phyloP scores from a whole-genome alignment of 75 land plant species.

The Cryptomeria japonica region DNA sequence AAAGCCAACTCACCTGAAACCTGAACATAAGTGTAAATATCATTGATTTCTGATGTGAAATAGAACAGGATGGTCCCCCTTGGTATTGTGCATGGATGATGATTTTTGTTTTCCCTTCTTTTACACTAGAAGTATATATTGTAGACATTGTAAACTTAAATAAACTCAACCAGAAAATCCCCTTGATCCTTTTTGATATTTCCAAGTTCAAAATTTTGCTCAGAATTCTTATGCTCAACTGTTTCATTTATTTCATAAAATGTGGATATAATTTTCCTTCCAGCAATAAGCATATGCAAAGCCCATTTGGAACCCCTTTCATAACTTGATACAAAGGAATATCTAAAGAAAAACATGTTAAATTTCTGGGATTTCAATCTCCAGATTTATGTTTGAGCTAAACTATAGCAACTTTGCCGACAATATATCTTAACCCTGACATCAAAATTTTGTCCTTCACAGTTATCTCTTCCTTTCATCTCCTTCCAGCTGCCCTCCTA shows the following conservation, averaged over 20 bases:
- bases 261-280: neutral
- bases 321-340: neutral
- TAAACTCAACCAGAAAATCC: neutral
- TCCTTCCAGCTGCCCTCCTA: neutral
- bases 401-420: neutral
- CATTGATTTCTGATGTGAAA: no score
- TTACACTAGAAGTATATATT: neutral
- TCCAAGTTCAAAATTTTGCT: neutral
- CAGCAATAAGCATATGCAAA: no score
- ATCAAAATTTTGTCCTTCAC: neutral
- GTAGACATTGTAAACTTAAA: neutral
- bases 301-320: neutral
- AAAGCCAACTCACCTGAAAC: no score
- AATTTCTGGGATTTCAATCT: neutral
- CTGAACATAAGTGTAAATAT: no score
- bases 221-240: neutral
- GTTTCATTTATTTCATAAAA: neutral
- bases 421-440: neutral
- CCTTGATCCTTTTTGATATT: neutral
- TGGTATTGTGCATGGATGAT: no score
- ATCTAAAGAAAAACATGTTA: neutral
- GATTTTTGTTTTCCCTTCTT: neutral
- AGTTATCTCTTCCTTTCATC: neutral
- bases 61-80: no score
- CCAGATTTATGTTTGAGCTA: neutral